A percentile compares a stretch with the other conserved stretches of the same genome.
phyloP scores from a whole-genome alignment of 2,329 filamentous ascomycete genomes.

The Pseudocercospora fijiensis region DNA sequence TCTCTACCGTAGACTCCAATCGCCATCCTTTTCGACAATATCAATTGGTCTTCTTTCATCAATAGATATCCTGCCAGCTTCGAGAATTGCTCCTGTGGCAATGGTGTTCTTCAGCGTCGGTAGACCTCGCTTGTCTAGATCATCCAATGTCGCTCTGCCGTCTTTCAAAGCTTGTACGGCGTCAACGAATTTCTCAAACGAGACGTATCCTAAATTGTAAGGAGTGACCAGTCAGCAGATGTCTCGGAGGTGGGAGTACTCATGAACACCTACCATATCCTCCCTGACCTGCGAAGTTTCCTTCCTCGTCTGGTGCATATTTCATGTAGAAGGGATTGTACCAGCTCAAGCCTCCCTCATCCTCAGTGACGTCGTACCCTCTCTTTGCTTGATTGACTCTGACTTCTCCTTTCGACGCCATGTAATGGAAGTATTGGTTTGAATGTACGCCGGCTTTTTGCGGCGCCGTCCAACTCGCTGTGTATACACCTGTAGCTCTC shows the following conservation, averaged over 20 bases:
- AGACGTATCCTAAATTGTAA: conserved; percentile 61
- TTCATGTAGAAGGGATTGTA: conserved; percentile 65
- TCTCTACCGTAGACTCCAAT: conserved; percentile 65
- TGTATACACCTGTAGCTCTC: conserved; percentile 84
- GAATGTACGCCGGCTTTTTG: conserved; percentile 92
- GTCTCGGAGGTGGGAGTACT: not conserved
- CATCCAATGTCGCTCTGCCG: conserved; percentile 67
- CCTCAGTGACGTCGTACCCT: conserved; percentile 91
- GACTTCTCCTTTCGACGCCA: conserved; percentile 80
- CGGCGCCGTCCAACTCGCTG: conserved; percentile 90
- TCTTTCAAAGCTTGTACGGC: conserved; percentile 77
- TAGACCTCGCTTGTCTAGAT: conserved; percentile 75
- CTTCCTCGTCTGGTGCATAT: conserved; percentile 62
- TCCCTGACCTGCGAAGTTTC: conserved; percentile 86
- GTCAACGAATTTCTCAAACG: conserved; percentile 94
- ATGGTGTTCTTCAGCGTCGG: conserved; percentile 88
- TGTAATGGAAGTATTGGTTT: conserved; percentile 96
- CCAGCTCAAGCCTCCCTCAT: conserved; percentile 71
- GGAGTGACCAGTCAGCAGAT: not conserved
- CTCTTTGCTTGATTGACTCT: conserved; percentile 90
- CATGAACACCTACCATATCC: conserved; percentile 64
- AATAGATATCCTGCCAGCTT: conserved; percentile 79
- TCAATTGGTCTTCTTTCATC: conserved; percentile 77
- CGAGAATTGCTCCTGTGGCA: conserved; percentile 85
- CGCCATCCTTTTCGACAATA: conserved; percentile 65